These are phyloP conservation scores for Neopestalotiopsis rosae DNA, from an alignment of 2,329 filamentous ascomycete species.

Conservation along the genomic window DNA sequence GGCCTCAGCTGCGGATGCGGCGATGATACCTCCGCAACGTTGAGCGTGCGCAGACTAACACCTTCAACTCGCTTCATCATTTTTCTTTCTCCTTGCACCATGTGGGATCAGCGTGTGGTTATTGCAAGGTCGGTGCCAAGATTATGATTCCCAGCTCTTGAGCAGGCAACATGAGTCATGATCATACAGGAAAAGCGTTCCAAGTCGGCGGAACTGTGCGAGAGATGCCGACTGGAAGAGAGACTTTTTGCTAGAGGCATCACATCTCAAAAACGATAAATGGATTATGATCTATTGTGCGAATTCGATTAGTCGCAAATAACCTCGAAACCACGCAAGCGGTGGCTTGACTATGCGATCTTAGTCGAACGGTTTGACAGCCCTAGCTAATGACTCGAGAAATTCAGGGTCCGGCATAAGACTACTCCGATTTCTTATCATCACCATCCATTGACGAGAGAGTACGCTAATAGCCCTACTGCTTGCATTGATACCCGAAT, in stretches of 20 bases:
- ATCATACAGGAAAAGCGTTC: not conserved
- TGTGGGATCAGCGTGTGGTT: not conserved
- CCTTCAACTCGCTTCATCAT: not conserved
- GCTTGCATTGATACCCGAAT: not conserved
- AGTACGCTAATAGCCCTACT: not conserved
- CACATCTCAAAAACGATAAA: not conserved
- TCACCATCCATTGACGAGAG: not conserved
- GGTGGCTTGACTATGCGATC: not conserved
- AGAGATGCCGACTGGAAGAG: not conserved
- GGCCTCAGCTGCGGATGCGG: not conserved
- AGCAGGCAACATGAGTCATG: not conserved
- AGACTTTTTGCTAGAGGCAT: not conserved
- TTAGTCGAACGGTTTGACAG: not conserved
- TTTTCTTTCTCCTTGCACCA: not conserved
- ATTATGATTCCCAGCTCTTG: not conserved
- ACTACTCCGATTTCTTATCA: not conserved
- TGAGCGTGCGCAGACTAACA: not conserved
- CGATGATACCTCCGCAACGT: not conserved
- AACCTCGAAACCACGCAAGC: not conserved
- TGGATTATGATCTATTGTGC: not conserved
- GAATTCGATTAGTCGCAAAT: not conserved
- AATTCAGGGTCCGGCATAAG: not conserved
- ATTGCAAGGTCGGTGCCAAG: not conserved
- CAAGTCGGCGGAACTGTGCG: not conserved
- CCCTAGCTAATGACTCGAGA: not conserved